A percentile compares a stretch with the other conserved stretches of the same genome.
phyloP scores from a whole-genome alignment of 305 asterid genomes.

The Fraxinus angustifolia region DNA sequence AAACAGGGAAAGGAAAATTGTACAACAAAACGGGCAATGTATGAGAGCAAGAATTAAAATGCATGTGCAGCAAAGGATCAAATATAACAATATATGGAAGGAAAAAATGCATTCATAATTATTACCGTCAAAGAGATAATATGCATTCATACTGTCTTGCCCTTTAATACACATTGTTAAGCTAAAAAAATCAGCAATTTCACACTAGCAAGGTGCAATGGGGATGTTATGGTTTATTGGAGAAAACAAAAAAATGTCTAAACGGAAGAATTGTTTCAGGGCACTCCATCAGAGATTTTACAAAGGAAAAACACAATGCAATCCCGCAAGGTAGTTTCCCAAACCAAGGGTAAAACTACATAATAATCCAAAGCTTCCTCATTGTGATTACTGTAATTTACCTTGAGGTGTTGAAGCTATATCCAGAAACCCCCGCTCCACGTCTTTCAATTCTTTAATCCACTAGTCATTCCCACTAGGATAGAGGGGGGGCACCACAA shows the following conservation, averaged over 20 bases:
- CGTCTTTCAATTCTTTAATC: not conserved
- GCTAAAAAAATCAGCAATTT: not conserved
- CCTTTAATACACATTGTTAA: not conserved
- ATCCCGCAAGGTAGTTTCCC: not conserved
- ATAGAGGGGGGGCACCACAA: not conserved
- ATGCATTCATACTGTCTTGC: not conserved
- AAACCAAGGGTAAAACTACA: not conserved
- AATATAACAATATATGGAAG: not conserved
- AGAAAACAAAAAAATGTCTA: not conserved
- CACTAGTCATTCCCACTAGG: not conserved
- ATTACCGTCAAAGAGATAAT: not conserved
- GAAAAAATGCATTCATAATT: not conserved
- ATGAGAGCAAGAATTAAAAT: not conserved
- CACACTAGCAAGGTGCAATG: not conserved
- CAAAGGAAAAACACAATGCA: not conserved
- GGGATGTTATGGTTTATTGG: not conserved
- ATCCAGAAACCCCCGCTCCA: not conserved
- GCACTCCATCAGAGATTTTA: not conserved
- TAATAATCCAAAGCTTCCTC: not conserved
- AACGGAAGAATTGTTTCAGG: not conserved
- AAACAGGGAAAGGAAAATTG: not conserved
- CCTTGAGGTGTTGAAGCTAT: not conserved
- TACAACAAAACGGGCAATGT: not conserved
- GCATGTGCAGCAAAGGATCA: not conserved
- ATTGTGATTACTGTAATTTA: not conserved